These are phyloP conservation scores for Pleurotus pulmonarius DNA, from an alignment of 768 basidiomycete genomes.

Conservation along the genomic window DNA sequence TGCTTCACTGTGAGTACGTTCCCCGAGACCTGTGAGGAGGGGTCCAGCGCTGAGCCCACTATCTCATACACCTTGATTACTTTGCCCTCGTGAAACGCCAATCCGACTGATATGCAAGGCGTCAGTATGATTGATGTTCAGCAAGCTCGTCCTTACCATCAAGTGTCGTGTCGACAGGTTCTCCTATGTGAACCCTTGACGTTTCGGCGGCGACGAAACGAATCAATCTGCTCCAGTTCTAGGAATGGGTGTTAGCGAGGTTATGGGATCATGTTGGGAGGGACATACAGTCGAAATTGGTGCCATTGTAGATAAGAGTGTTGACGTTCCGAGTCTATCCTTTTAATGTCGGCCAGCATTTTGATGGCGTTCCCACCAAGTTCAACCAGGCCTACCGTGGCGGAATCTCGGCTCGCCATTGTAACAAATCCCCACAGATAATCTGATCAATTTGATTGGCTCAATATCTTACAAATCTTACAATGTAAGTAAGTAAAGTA, in stretches of 20 bases:
- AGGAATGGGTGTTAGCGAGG: not conserved
- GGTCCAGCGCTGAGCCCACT: conserved; percentile 63
- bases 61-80: conserved; percentile 71
- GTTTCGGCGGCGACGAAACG: conserved; percentile 81
- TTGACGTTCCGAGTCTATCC: too few relatives aligned
- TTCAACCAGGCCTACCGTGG: too few relatives aligned
- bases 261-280: not conserved
- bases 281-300: conserved; percentile 53
- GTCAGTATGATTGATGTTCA: conserved; percentile 1
- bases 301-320: conserved; percentile 37
- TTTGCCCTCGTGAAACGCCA: conserved; percentile 46
- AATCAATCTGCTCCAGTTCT: conserved; percentile 81
- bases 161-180: conserved; percentile 63
- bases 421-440: too few relatives aligned
- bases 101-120: conserved; percentile 44
- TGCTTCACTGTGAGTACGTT: conserved; percentile 66
- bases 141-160: conserved; percentile 45
- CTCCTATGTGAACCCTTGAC: conserved; percentile 67
- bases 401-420: too few relatives aligned
- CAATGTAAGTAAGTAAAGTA: too few relatives aligned
- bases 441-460: too few relatives aligned
- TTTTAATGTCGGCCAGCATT: too few relatives aligned
- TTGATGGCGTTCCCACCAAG: too few relatives aligned
- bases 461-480: too few relatives aligned
- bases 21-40: conserved; percentile 57